Conservation (phyloP, 1,284 basidiomycete genomes). For the Vanrija sp. region DNA sequence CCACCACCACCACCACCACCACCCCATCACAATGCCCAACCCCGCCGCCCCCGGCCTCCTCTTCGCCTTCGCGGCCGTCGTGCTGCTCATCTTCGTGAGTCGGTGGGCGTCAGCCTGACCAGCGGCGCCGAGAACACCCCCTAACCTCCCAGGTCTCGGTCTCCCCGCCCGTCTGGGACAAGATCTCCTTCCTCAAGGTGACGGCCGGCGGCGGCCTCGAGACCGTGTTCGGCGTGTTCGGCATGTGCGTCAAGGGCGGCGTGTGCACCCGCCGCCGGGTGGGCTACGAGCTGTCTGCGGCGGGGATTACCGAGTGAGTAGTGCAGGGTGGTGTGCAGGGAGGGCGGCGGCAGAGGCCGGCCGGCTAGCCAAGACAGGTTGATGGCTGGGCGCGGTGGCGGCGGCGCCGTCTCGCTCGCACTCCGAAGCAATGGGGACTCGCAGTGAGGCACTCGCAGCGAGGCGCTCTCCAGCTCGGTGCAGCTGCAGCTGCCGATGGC, state of each 20-base stretch:
- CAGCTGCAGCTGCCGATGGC: too few species aligned
- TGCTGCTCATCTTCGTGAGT: conserved; percentile 24
- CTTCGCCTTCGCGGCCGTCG: conserved; percentile 33
- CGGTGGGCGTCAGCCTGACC: neutral
- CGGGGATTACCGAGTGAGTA: conserved; percentile 27
- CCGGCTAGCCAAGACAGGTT: too few species aligned
- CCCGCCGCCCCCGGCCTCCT: conserved; percentile 31
- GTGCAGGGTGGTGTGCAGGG: neutral
- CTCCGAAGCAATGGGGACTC: too few species aligned
- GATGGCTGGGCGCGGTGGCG: too few species aligned
- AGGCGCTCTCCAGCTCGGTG: too few species aligned
- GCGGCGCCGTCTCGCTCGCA: too few species aligned
- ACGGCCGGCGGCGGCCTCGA: conserved; percentile 37
- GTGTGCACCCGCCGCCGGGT: conserved; percentile 29
- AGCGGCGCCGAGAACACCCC: conserved; percentile 47
- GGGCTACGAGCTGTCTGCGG: conserved; percentile 37
- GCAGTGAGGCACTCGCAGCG: too few species aligned
- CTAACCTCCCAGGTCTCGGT: conserved; percentile 60
- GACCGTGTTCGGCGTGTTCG: conserved; percentile 69
- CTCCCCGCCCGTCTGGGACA: conserved; percentile 67
- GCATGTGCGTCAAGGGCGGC: conserved; percentile 60
- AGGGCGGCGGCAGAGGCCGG: neutral
- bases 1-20: too few species aligned
- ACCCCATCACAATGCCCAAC: neutral
- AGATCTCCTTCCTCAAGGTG: conserved; percentile 63